Base-by-base conservation (phyloP, 805 yeast genomes). In the Sugiyamaella valdiviana region DNA sequence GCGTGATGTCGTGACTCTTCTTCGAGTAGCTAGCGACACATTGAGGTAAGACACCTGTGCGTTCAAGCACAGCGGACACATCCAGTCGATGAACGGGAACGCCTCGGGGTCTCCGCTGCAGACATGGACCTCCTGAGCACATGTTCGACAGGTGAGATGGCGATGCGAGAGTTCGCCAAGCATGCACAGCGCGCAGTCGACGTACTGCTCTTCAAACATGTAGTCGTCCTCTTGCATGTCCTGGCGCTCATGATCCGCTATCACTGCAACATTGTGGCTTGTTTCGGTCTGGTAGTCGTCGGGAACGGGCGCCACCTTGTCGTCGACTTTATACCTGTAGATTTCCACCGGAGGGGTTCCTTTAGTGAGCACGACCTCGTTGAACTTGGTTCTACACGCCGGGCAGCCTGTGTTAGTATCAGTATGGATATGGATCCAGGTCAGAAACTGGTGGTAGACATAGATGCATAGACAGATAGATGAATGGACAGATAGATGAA, bases 381-480 rank as follows among this genome's bases (percentile, higher is more conserved):
- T 55, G 48, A 71, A 79, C 39, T 66, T 65, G 24, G 69, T 57
- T 17, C 86, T 74, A 57, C 86, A 80, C 4, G 80, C 75, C 2
- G 86, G 86, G 57, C 85, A 80, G 46, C 74, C 62, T 59, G 20
- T 3, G 38, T 16, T 32, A n/a, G 43, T 36, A 15, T 6, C 42
- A n/a, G n/a, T n/a, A n/a, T n/a, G n/a, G n/a, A n/a, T n/a, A n/a
- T n/a, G n/a, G n/a, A n/a, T n/a, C n/a, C n/a, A n/a, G n/a, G n/a
- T n/a, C n/a, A 16, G 21, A 12, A 36, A 36, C 19, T 26, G 10
- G 14, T 9, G 14, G 32, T 10, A 26, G 3, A 4, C 14, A n/a
- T 10, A n/a, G 32, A 2, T 7, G 10, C 5, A 26, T 7, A 26
- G n/a, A n/a, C n/a, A n/a, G n/a, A n/a, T n/a, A n/a, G n/a, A n/a